These are phyloP conservation scores for Trichosporon faecale DNA, from an alignment of 1,284 basidiomycete species.

Conservation along the genomic window DNA sequence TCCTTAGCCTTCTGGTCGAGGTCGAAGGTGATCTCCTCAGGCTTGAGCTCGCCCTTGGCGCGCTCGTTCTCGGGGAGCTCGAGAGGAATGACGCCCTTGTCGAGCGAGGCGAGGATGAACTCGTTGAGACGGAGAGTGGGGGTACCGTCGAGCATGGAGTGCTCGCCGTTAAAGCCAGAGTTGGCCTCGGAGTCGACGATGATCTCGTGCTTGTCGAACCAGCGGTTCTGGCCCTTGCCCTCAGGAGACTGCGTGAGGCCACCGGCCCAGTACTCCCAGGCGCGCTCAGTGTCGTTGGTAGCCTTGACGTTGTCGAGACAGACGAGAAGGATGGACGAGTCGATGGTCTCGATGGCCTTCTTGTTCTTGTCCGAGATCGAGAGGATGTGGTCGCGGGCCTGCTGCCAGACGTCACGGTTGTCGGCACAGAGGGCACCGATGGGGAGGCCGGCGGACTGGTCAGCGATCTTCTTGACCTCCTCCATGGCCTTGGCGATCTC, in stretches of 20 bases:
- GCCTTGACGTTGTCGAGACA: conserved; percentile 65
- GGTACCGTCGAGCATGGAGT: conserved; percentile 70
- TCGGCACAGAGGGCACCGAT: conserved; percentile 83
- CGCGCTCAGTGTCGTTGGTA: conserved; percentile 62
- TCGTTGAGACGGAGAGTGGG: conserved; percentile 94
- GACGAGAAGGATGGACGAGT: conserved; percentile 83
- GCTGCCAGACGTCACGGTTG: conserved; percentile 86
- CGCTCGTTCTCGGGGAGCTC: conserved; percentile 52
- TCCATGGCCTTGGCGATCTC: conserved; percentile 82
- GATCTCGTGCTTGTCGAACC: conserved; percentile 96
- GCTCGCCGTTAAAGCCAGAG: conserved; percentile 73
- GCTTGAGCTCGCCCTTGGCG: conserved; percentile 54
- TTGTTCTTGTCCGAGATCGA: conserved; percentile 65
- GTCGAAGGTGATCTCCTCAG: conserved; percentile 69
- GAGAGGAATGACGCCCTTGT: conserved; percentile 70
- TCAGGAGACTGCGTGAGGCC: conserved; percentile 53
- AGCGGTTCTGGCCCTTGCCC: conserved; percentile 73
- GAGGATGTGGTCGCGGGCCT: conserved; percentile 68
- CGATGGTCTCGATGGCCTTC: conserved; percentile 70
- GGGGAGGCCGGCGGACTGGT: conserved; percentile 58
- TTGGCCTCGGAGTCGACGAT: conserved; percentile 91
- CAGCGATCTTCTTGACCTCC: conserved; percentile 68
- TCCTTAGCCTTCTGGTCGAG: conserved; percentile 59
- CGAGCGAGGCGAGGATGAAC: conserved; percentile 78
- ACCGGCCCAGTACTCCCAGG: conserved; percentile 85